Evolutionary conservation across 1,139 yeast genomes (phyloP).

Genomic region (Candida tunisiensis): DNA sequence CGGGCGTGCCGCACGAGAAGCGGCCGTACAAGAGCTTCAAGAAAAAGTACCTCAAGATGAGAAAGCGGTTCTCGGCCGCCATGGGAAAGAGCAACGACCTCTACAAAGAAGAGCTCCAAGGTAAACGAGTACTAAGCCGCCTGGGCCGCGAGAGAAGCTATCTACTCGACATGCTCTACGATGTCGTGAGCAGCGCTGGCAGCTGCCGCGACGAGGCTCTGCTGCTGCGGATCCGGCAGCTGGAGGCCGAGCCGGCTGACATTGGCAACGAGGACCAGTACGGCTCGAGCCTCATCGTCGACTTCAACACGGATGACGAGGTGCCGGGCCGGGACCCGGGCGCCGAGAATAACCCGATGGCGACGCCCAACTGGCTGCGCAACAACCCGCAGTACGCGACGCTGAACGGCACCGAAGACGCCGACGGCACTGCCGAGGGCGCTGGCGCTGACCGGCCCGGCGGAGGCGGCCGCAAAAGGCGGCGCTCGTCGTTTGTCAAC

Average conservation of each 20-base stretch:
- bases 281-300: not conserved
- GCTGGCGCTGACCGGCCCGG: no score
- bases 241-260: no score
- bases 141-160: conserved; percentile 9
- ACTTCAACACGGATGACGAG: not conserved
- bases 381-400: no score
- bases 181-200: no score
- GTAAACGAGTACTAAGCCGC: conserved; percentile 9
- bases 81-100: conserved; percentile 11
- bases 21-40: conserved; percentile 2
- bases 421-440: no score
- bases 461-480: no score
- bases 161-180: not conserved
- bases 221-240: no score
- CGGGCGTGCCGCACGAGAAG: not conserved
- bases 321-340: no score
- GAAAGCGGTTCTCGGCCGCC: conserved; percentile 8
- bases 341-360: not conserved
- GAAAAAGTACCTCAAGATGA: conserved; percentile 13
- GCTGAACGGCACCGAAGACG: no score
- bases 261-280: not conserved
- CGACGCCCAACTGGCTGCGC: not conserved
- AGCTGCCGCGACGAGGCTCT: no score
- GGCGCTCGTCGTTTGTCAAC: no score
- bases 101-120: conserved; percentile 6